Percentiles rank a stretch among this genome's conserved stretches.
Evolutionary conservation across 805 yeast species (phyloP).

Genomic region (Ogataea philodendri): DNA sequence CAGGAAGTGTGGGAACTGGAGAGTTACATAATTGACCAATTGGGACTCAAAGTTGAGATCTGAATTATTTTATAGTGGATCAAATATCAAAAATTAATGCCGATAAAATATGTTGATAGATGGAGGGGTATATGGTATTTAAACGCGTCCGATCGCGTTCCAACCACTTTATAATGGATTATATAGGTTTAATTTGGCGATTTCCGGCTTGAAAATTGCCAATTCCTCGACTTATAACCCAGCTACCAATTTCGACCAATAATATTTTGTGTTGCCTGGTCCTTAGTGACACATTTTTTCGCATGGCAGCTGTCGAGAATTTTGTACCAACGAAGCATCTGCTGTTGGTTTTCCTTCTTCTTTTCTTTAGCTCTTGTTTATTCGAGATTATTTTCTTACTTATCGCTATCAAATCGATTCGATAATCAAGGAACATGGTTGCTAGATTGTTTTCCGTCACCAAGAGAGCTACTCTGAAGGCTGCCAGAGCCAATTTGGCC

Average conservation of each 20-base stretch:
- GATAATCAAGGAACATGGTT: constrained; percentile 32
- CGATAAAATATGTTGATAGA: constrained; percentile 7
- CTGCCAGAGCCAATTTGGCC: constrained; percentile 79
- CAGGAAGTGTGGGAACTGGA: constrained; percentile 17
- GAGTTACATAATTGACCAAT: constrained; percentile 11
- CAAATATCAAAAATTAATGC: constrained; percentile 6
- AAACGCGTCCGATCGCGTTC: neutral
- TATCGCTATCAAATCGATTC: constrained; percentile 16
- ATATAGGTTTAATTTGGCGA: neutral
- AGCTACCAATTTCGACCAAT: constrained; percentile 12
- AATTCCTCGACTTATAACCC: neutral
- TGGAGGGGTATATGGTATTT: neutral
- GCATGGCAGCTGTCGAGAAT: constrained; percentile 13
- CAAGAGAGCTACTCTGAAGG: constrained; percentile 84
- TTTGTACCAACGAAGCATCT: constrained; percentile 16
- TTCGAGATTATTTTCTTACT: constrained; percentile 14
- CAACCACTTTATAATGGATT: neutral
- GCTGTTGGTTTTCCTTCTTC: constrained; percentile 20
- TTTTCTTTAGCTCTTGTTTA: constrained; percentile 18
- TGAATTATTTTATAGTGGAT: constrained; percentile 4
- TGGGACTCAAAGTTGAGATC: constrained; percentile 19
- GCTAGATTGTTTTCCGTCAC: constrained; percentile 60
- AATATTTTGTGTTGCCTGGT: constrained; percentile 10
- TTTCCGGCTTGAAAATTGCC: neutral
- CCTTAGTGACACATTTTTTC: constrained; percentile 6